Percentiles rank a stretch among this genome's conserved stretches.
Evolutionary conservation across 495 filamentous ascomycete genomes (phyloP).

Genomic region (Neurospora sp.): DNA sequence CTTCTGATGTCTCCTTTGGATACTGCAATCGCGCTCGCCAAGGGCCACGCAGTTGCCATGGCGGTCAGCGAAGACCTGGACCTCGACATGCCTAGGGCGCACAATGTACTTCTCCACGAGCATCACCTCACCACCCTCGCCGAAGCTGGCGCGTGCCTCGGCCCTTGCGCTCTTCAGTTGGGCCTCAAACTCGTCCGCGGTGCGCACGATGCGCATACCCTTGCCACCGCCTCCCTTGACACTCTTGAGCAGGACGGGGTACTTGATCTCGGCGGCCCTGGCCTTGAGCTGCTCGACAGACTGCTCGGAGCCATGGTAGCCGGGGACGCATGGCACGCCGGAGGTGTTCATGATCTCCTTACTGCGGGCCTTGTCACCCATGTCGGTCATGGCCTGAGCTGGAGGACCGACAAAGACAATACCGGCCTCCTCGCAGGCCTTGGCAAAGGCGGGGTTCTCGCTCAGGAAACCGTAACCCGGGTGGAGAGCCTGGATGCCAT

Average conservation of each 20-base stretch:
- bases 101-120: conserved; percentile 95
- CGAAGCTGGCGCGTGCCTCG: conserved; percentile 85
- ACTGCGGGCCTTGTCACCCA: conserved; percentile 86
- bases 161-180: conserved; percentile 82
- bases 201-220: conserved; percentile 90
- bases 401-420: conserved; percentile 93
- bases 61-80: conserved; percentile 93
- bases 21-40: conserved; percentile 78
- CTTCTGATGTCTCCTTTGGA: conserved; percentile 89
- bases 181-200: conserved; percentile 63
- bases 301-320: conserved; percentile 87
- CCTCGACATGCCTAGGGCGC: conserved; percentile 91
- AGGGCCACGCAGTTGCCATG: conserved; percentile 76
- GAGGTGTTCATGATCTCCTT: conserved; percentile 95
- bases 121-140: conserved; percentile 77
- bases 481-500: conserved; percentile 84
- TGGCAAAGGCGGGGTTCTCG: conserved; percentile 87
- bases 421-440: conserved; percentile 80
- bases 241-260: conserved; percentile 91
- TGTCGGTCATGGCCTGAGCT: conserved; percentile 84
- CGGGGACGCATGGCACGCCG: conserved; percentile 90
- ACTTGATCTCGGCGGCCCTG: conserved; percentile 73
- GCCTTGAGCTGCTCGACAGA: conserved; percentile 56
- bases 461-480: conserved; percentile 96
- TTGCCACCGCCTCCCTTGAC: conserved; percentile 96